Conservation (phyloP, 768 basidiomycete species). For the Trametes gibbosa region DNA sequence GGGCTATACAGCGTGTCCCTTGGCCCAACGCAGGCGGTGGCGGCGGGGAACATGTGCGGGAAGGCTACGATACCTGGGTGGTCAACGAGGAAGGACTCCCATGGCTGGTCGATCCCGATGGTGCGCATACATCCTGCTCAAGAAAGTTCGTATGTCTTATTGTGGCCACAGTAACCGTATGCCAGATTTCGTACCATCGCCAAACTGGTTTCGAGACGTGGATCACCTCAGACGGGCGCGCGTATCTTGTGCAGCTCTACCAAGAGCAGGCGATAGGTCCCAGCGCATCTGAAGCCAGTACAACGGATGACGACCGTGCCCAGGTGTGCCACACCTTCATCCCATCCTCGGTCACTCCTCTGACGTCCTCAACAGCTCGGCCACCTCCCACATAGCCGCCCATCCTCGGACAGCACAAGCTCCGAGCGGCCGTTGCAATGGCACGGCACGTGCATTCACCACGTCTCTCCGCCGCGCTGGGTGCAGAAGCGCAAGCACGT, state of each 20-base stretch:
- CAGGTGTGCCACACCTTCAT: background rate
- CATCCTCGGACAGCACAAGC: conserved; percentile 11
- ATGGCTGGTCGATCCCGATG: conserved; percentile 75
- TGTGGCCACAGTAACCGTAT: conserved; percentile 55
- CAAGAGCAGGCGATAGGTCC: conserved; percentile 34
- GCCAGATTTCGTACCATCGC: conserved; percentile 57
- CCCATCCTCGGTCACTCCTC: background rate
- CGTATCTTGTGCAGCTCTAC: conserved; percentile 69
- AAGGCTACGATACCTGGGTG: conserved; percentile 67
- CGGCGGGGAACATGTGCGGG: conserved; percentile 33
- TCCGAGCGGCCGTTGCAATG: conserved; percentile 34
- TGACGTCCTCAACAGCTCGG: background rate
- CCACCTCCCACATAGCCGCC: conserved; percentile 10
- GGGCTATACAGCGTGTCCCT: conserved; percentile 79
- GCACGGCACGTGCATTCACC: conserved; percentile 80
- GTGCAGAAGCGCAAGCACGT: conserved; percentile 70
- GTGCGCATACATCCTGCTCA: conserved; percentile 37
- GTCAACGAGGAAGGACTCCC: conserved; percentile 62
- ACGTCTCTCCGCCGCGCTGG: conserved; percentile 73
- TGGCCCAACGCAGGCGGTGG: conserved; percentile 64
- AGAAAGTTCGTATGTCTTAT: too few species aligned
- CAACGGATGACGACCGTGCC: conserved; percentile 15
- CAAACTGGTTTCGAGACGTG: conserved; percentile 69
- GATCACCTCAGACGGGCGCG: conserved; percentile 84
- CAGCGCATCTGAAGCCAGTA: conserved; percentile 20